phyloP scores from a whole-genome alignment of 805 yeast species.

The Ogataea paradorogensis region DNA sequence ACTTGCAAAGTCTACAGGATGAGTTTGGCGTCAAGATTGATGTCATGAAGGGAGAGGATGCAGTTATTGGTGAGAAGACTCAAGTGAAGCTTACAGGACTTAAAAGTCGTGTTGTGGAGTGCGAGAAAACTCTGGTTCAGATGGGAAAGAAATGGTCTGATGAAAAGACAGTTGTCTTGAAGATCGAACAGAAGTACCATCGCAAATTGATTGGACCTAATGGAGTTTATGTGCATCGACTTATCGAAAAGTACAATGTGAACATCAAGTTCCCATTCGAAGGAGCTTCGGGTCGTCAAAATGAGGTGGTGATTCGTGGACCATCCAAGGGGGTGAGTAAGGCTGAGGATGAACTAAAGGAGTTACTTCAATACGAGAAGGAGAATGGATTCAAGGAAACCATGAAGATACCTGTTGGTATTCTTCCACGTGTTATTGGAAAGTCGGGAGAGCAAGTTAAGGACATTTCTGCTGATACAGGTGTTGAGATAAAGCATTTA shows the following conservation, averaged over 20 bases:
- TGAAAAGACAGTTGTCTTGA: conserved; percentile 61
- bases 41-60: conserved; percentile 51
- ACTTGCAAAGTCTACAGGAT: conserved; percentile 63
- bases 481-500: conserved; percentile 51
- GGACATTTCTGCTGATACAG: conserved; percentile 69
- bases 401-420: conserved; percentile 65
- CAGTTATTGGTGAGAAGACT: conserved; percentile 39
- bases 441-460: conserved; percentile 81
- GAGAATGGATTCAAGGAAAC: conserved; percentile 72
- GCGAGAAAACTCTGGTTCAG: conserved; percentile 54
- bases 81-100: conserved; percentile 69
- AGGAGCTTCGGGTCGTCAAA: conserved; percentile 43
- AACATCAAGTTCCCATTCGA: conserved; percentile 69
- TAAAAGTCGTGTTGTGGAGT: conserved; percentile 72
- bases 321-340: conserved; percentile 86
- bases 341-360: conserved; percentile 81
- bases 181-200: conserved; percentile 76
- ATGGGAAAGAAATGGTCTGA: conserved; percentile 79
- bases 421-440: conserved; percentile 87
- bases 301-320: conserved; percentile 75
- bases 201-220: conserved; percentile 78
- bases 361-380: conserved; percentile 78
- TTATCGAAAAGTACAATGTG: conserved; percentile 86
- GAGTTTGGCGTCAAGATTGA: conserved; percentile 77
- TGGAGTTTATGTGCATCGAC: conserved; percentile 77